Base-by-base conservation (phyloP, 2,329 filamentous ascomycete species). In the Talaromyces sp. region DNA sequence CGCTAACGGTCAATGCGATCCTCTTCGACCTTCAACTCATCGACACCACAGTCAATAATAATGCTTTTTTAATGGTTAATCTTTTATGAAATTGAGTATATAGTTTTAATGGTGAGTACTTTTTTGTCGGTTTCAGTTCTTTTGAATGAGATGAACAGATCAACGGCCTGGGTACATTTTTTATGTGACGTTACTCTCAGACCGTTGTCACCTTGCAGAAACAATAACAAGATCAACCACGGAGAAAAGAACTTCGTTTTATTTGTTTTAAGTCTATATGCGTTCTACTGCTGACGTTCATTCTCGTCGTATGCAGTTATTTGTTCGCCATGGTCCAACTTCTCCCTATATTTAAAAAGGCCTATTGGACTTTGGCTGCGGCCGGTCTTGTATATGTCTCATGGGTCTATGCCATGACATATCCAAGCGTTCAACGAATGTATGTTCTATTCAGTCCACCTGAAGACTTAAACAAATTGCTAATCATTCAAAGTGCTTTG, bases 351-450 rank as follows among this genome's bases (percentile, higher is more conserved):
- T 77, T 83, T 60, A 80, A 72, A 63, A 81, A 78, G 67, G 80
- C 82, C 58, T 81, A 84, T 66, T 82, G 81, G 75, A 78, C 80
- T 17, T 75, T 90, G 17, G 83, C 80, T 14, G 80, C 81, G 17
- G 80, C 85, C 14, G 79, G 90, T 8, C 82, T 82, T 43, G 67
- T 89, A 27, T 96, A 94, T 74, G 76, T 85, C 19, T 69, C 83
- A 29, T 86, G 89, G 63, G 75, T 96, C n/a, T 76, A 81, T 2
- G 75, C 88, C 10, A 77, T 90, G 61, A 83, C 88, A 14, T 86
- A 84, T 67, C 87, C 90, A 2, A 84, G 81, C 66, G 78, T 96
- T 57, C 93, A 97, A 72, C 82, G 89, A 77, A 86, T 92, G 92
- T 96, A 81, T 77, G 87, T 74, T 32, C 54, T 27, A 12, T 17